phyloP scores from a whole-genome alignment of 139 green algal genomes.

The Haematococcus sp. region DNA sequence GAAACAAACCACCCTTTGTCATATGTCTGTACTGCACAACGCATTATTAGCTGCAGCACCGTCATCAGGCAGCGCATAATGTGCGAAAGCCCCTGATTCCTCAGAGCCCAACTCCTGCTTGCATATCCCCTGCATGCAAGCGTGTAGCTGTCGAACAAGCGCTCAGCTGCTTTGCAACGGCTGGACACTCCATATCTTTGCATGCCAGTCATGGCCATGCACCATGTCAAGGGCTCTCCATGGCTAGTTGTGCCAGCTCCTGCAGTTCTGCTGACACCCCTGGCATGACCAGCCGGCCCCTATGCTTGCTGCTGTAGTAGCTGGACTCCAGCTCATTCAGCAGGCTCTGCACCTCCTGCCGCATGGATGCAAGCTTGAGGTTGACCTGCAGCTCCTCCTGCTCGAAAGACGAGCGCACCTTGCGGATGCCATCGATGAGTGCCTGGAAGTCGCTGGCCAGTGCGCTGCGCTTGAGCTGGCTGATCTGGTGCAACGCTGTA shows the following conservation, averaged over 20 bases:
- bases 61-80: too few species aligned
- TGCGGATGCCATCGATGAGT: slow-evolving; percentile 20
- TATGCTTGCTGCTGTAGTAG: slow-evolving; percentile 22
- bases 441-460: slow-evolving; percentile 28
- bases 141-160: too few species aligned
- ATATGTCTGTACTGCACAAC: too few species aligned
- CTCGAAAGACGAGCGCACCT: slow-evolving; percentile 10
- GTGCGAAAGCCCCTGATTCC: too few species aligned
- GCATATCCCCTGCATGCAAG: too few species aligned
- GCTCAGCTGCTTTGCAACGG: too few species aligned
- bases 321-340: slow-evolving; percentile 26
- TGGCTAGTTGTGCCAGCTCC: slow-evolving; percentile 8
- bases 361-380: slow-evolving; percentile 9
- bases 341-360: slow-evolving; percentile 19
- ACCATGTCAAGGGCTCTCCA: neutral
- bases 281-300: slow-evolving; percentile 11
- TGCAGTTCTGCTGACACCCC: slow-evolving; percentile 19
- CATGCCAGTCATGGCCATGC: too few species aligned
- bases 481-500: slow-evolving; percentile 26
- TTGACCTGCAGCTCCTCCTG: slow-evolving; percentile 14
- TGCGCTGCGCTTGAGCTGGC: slow-evolving; percentile 31
- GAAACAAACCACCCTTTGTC: too few species aligned
- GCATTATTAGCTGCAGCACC: too few species aligned
- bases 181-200: too few species aligned
- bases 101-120: too few species aligned